phyloP scores from a whole-genome alignment of 208 protist species.

The Acanthamoeba polyphaga region DNA sequence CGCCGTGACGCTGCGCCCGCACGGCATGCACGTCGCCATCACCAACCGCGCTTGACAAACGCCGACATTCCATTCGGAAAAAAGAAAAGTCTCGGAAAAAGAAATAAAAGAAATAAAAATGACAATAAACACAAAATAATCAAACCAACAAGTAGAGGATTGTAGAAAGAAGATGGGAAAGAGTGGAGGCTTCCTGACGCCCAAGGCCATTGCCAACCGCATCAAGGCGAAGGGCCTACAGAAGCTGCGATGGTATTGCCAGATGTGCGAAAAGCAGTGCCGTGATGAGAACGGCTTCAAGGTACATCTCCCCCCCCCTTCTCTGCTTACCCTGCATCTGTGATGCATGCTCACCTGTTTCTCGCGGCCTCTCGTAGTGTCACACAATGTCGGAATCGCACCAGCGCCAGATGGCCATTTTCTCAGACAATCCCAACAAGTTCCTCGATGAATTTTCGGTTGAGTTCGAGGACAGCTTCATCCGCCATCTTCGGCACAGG shows the following conservation, averaged over 20 bases:
- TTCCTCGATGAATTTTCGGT: slow-evolving; percentile 90
- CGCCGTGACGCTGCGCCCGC: slow-evolving; percentile 41
- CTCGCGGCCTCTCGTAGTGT: slow-evolving; percentile 83
- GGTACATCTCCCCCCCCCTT: slow-evolving; percentile 52
- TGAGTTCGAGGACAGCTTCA: slow-evolving; percentile 91
- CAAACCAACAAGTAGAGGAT: neutral
- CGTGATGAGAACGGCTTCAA: slow-evolving; percentile 93
- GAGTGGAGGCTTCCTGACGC: slow-evolving; percentile 81
- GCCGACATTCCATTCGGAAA: too few species aligned
- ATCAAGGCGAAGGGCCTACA: slow-evolving; percentile 94
- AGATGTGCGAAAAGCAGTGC: slow-evolving; percentile 94
- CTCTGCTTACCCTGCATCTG: neutral
- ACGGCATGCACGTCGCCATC: slow-evolving; percentile 8
- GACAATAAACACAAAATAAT: neutral
- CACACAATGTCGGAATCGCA: slow-evolving; percentile 92
- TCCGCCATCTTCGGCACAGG: slow-evolving; percentile 85
- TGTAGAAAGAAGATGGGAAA: slow-evolving; percentile 44
- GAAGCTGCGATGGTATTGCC: slow-evolving; percentile 94
- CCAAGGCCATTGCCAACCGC: slow-evolving; percentile 92
- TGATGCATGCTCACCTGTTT: neutral
- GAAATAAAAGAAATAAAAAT: neutral
- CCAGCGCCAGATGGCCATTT: slow-evolving; percentile 92
- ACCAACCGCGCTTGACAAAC: neutral
- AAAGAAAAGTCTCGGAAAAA: slow-evolving; percentile 16
- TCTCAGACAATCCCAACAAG: slow-evolving; percentile 84